Conservation (phyloP, 2,329 filamentous ascomycete species). For the Pseudogymnoascus sp. region DNA sequence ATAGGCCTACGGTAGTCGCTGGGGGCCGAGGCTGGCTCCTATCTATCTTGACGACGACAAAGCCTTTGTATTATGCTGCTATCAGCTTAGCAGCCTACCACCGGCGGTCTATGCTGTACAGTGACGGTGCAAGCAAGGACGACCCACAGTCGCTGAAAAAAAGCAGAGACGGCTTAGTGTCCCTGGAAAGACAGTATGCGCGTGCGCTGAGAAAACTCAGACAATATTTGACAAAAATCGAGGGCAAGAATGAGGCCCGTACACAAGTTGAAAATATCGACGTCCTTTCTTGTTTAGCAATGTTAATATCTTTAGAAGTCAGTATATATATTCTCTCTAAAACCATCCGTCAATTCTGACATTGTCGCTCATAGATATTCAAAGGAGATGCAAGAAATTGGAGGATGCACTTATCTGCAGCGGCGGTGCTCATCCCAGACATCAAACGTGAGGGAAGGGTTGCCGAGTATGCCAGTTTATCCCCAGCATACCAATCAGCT, state of each 20-base stretch:
- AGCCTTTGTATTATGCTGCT: slow-evolving; percentile 46
- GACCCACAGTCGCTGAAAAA: too few relatives aligned
- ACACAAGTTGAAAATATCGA: slow-evolving; percentile 44
- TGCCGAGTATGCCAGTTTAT: background rate
- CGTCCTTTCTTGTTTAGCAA: slow-evolving; percentile 27
- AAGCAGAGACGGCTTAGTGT: background rate
- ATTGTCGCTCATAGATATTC: slow-evolving; percentile 10
- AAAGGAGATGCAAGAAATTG: slow-evolving; percentile 39
- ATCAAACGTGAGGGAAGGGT: slow-evolving; percentile 16
- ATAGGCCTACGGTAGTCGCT: slow-evolving; percentile 43
- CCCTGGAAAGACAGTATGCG: slow-evolving; percentile 21
- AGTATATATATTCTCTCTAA: background rate
- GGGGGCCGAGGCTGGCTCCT: slow-evolving; percentile 53
- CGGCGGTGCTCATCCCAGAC: slow-evolving; percentile 40
- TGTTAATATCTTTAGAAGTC: slow-evolving; percentile 15
- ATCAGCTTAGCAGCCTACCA: slow-evolving; percentile 49
- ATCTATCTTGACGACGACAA: slow-evolving; percentile 46
- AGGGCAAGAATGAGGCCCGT: slow-evolving; percentile 37
- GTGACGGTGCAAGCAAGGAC: slow-evolving; percentile 18
- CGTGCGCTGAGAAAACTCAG: slow-evolving; percentile 32
- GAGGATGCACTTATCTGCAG: slow-evolving; percentile 42
- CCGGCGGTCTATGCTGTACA: slow-evolving; percentile 38
- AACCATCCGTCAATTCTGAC: slow-evolving; percentile 1
- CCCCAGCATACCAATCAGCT: slow-evolving; percentile 35
- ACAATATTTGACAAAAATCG: slow-evolving; percentile 17